Conservation (phyloP, 768 basidiomycete genomes). For the Podaxis mareebaensis region DNA sequence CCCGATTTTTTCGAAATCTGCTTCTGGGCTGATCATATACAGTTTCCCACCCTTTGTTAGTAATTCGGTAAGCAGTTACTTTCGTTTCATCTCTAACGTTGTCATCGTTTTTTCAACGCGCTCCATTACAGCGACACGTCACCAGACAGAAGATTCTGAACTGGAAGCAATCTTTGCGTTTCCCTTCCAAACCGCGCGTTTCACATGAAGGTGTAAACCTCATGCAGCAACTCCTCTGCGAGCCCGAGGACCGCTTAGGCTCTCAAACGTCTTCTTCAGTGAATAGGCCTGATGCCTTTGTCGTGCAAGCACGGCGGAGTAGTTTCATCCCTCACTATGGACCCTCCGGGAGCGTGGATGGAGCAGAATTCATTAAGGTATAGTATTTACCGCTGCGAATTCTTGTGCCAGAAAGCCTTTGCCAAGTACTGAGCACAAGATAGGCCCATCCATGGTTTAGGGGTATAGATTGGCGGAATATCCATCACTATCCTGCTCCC, state of each 20-base stretch:
- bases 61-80: slow-evolving; percentile 67
- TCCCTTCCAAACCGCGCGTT: slow-evolving; percentile 79
- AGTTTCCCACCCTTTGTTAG: slow-evolving; percentile 97
- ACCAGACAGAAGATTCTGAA: slow-evolving; percentile 97
- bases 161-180: slow-evolving; percentile 88
- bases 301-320: slow-evolving; percentile 73
- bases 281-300: slow-evolving; percentile 75
- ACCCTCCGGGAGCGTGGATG: slow-evolving; percentile 62
- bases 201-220: slow-evolving; percentile 87
- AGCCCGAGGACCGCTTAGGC: slow-evolving; percentile 92
- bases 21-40: slow-evolving; percentile 14
- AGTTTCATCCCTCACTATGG: slow-evolving; percentile 59
- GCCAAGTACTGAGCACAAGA: slow-evolving; percentile 18
- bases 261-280: slow-evolving; percentile 69
- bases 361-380: slow-evolving; percentile 91
- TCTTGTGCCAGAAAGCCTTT: not conserved
- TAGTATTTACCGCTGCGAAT: slow-evolving; percentile 12
- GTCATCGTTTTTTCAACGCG: slow-evolving; percentile 20
- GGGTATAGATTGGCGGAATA: slow-evolving; percentile 87
- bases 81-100: slow-evolving; percentile 13
- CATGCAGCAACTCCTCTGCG: slow-evolving; percentile 89
- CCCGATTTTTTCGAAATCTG: slow-evolving; percentile 17
- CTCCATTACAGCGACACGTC: slow-evolving; percentile 69
- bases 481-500: slow-evolving; percentile 82
- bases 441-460: slow-evolving; percentile 90